A percentile compares a stretch with the other conserved stretches of the same genome.
These are phyloP conservation scores for Micractinium sp. DNA, from an alignment of 139 green algal species.

Conservation along the genomic window DNA sequence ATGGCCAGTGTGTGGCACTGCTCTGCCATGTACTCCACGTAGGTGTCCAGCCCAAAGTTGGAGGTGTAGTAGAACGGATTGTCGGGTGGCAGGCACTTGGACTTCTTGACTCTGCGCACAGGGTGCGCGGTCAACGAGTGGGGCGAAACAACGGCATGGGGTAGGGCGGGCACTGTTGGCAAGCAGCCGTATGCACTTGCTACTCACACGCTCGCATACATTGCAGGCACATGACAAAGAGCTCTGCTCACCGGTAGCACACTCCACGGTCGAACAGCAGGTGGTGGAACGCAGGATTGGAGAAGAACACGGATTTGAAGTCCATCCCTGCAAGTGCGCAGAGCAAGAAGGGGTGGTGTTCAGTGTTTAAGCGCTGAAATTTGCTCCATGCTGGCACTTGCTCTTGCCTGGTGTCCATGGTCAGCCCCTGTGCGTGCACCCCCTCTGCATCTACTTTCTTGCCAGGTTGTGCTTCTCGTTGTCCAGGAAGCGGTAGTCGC, in stretches of 20 bases:
- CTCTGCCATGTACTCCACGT: not conserved
- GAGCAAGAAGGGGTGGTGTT: not conserved
- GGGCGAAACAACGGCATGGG: not conserved
- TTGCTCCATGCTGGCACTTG: not conserved
- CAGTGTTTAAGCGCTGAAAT: not conserved
- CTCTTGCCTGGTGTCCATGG: not conserved
- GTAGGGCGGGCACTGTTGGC: not conserved
- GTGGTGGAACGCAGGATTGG: not conserved
- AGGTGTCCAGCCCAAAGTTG: not conserved
- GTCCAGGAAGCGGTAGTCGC: not conserved
- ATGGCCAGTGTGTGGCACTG: not conserved
- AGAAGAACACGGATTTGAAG: not conserved
- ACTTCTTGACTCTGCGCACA: not conserved
- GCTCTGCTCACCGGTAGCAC: not conserved
- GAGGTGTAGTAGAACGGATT: not conserved
- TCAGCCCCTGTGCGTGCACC: not conserved
- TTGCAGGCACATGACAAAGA: not conserved
- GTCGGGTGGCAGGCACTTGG: not conserved
- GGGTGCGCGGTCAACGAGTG: no score
- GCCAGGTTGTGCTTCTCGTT: not conserved
- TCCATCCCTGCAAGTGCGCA: not conserved
- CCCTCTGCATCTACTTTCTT: not conserved
- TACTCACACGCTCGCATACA: not conserved
- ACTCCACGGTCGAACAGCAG: not conserved
- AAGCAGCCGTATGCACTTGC: not conserved